These are phyloP conservation scores for Talaromyces islandicus DNA, from an alignment of 2,329 filamentous ascomycete genomes.

Conservation along the genomic window DNA sequence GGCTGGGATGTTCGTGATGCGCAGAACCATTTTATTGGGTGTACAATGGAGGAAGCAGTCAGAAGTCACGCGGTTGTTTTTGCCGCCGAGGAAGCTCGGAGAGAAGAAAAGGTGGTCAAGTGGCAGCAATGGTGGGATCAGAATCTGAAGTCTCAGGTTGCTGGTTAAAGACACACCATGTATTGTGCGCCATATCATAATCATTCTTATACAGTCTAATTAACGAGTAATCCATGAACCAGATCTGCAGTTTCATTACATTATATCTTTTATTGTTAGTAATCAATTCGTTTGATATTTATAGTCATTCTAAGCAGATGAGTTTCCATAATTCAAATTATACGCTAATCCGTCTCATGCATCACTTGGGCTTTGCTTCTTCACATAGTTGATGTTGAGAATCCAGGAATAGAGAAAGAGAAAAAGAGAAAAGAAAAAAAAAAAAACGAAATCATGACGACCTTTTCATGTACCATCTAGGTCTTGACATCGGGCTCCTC, in stretches of 20 bases:
- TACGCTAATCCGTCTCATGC: neutral
- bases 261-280: neutral
- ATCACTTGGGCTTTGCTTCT: neutral
- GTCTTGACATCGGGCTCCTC: conserved; percentile 97
- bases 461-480: conserved; percentile 39
- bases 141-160: conserved; percentile 35
- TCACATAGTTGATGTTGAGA: neutral
- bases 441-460: neutral
- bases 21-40: conserved; percentile 71
- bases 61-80: conserved; percentile 89
- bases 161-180: neutral
- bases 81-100: conserved; percentile 82
- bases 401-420: neutral
- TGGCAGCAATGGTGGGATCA: conserved; percentile 71
- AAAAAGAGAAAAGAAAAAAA: neutral
- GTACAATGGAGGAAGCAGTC: conserved; percentile 79
- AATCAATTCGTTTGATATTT: neutral
- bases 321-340: neutral
- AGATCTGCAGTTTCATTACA: neutral
- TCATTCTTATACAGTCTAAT: neutral
- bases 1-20: conserved; percentile 62
- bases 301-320: neutral
- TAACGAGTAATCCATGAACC: conserved; percentile 3
- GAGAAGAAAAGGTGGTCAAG: conserved; percentile 61
- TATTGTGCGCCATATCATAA: neutral